phyloP scores from a whole-genome alignment of 331 rosid genomes.

The Rhamnella rubrinervis region DNA sequence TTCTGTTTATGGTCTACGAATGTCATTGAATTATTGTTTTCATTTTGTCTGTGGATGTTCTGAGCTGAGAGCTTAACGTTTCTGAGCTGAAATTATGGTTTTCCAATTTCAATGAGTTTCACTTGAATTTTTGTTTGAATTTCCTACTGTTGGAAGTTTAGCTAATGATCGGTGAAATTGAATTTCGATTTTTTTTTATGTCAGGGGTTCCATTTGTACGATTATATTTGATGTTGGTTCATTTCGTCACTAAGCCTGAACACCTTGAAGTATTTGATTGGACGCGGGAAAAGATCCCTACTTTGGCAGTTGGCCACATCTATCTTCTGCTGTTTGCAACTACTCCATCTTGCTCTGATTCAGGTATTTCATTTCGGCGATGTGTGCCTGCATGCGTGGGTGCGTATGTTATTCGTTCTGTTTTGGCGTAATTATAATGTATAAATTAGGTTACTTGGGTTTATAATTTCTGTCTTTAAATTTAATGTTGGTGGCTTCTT shows the following conservation, averaged over 20 bases:
- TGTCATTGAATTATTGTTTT: background rate
- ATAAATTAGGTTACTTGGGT: conserved; percentile 19
- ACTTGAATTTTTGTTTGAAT: conserved; percentile 2
- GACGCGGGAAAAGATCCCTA: conserved; percentile 15
- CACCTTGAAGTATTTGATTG: conserved; percentile 16
- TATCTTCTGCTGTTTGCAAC: conserved; percentile 18
- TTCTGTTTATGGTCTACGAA: too few relatives aligned
- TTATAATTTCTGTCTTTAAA: conserved; percentile 8
- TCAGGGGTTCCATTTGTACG: conserved; percentile 36
- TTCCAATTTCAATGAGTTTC: background rate
- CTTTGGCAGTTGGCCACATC: conserved; percentile 28
- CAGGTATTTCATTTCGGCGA: conserved; percentile 41
- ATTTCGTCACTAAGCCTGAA: conserved; percentile 26
- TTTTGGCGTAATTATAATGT: conserved; percentile 3
- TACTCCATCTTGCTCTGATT: conserved; percentile 22
- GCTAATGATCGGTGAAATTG: background rate
- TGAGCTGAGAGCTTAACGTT: background rate
- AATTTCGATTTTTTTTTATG: background rate
- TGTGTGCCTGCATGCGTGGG: too few relatives aligned
- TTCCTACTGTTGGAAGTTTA: background rate
- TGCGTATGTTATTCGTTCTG: conserved; percentile 3
- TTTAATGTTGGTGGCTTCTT: background rate
- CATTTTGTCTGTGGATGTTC: background rate
- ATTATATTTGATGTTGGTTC: conserved; percentile 35
- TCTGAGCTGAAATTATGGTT: background rate